These are phyloP conservation scores for Aspergillus candidus DNA, from an alignment of 2,329 filamentous ascomycete genomes.

Conservation along the genomic window DNA sequence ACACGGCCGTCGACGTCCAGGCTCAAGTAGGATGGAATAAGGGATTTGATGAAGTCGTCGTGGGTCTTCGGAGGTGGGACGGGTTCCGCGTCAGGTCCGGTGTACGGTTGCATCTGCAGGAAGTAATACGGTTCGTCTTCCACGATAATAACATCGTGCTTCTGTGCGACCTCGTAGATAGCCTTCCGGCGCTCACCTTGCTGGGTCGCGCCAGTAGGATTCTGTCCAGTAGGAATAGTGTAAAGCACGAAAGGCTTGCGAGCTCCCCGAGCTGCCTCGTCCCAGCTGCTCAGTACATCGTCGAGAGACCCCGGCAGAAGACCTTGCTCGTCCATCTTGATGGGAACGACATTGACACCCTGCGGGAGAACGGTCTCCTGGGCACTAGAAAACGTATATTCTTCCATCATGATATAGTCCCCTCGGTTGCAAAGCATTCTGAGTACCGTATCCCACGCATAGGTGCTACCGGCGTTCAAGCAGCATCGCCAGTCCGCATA, in stretches of 20 bases:
- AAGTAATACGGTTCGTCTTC: conserved; percentile 97
- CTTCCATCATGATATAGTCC: conserved; percentile 77
- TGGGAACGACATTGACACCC: conserved; percentile 54
- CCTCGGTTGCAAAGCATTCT: conserved; percentile 72
- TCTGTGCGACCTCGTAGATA: conserved; percentile 71
- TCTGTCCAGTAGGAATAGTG: conserved; percentile 76
- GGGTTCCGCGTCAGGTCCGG: conserved; percentile 46
- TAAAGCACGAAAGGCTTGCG: conserved; percentile 64
- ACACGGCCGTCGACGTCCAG: conserved; percentile 84
- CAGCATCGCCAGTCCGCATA: conserved; percentile 87
- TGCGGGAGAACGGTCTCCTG: conserved; percentile 60
- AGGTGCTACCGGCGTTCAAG: conserved; percentile 80
- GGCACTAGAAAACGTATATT: conserved; percentile 81
- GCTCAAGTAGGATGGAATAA: conserved; percentile 70
- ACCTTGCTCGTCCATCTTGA: conserved; percentile 62
- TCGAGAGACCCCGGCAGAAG: conserved; percentile 59
- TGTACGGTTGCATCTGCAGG: conserved; percentile 74
- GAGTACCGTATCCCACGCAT: conserved; percentile 73
- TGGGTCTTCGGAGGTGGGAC: conserved; percentile 55
- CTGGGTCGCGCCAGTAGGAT: conserved; percentile 84
- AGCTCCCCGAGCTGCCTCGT: conserved; percentile 49
- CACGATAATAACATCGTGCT: conserved; percentile 79
- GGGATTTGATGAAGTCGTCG: conserved; percentile 64
- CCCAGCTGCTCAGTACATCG: conserved; percentile 59
- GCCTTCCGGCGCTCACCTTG: conserved; percentile 59